Evolutionary conservation across 2,329 filamentous ascomycete genomes (phyloP).

Genomic region (Diaporthe helianthi): DNA sequence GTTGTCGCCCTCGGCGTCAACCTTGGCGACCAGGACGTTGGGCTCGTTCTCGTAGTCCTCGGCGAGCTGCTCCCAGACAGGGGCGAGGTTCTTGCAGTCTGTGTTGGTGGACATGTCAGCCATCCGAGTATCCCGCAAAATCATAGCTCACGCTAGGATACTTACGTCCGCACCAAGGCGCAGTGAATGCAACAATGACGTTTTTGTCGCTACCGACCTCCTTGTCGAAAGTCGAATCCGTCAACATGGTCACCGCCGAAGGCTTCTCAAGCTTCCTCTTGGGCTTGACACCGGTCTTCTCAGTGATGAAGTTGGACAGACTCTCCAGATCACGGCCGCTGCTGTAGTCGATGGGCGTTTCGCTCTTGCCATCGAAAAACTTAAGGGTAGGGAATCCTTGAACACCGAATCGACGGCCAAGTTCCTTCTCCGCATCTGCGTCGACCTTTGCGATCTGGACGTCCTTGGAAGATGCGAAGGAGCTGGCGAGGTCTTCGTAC

Average conservation of each 20-base stretch:
- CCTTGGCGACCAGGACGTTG: constrained; percentile 87
- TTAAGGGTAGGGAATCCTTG: constrained; percentile 97
- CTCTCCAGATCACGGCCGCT: constrained; percentile 88
- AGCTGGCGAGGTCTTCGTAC: constrained; percentile 86
- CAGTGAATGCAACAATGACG: constrained; percentile 94
- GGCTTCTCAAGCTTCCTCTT: constrained; percentile 78
- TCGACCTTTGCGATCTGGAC: constrained; percentile 96
- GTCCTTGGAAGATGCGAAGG: constrained; percentile 74
- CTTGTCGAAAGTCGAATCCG: constrained; percentile 78
- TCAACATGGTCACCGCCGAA: constrained; percentile 81
- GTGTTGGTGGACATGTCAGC: constrained; percentile 33
- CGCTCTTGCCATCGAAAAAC: constrained; percentile 95
- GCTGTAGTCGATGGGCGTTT: constrained; percentile 83
- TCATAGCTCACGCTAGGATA: constrained; percentile 40
- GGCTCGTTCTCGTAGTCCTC: constrained; percentile 79
- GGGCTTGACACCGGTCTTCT: constrained; percentile 85
- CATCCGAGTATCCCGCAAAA: not conserved
- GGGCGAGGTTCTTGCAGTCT: constrained; percentile 98
- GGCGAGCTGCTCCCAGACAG: constrained; percentile 87
- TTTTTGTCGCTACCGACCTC: constrained; percentile 84
- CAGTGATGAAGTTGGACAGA: constrained; percentile 77
- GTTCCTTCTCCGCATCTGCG: constrained; percentile 83
- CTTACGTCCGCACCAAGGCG: constrained; percentile 98
- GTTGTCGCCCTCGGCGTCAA: constrained; percentile 89
- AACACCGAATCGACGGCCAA: constrained; percentile 87